Evolutionary conservation across 306 rosid species (phyloP).

Genomic region (Gillenia trifoliata): DNA sequence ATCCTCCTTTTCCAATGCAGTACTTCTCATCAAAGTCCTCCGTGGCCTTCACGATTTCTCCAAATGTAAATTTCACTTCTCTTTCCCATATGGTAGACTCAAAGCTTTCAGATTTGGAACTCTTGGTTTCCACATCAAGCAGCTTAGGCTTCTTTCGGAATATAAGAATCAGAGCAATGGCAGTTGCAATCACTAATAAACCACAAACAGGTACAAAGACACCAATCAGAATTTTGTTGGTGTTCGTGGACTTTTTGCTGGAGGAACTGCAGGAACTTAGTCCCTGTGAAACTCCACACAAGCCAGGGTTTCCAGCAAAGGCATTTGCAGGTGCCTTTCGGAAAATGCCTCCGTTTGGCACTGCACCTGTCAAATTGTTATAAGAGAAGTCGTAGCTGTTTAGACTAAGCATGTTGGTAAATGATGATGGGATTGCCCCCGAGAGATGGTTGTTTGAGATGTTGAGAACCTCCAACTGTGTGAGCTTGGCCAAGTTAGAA

Average conservation of each 20-base stretch:
- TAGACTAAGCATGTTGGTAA: slow-evolving; percentile 35
- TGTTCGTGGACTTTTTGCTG: slow-evolving; percentile 21
- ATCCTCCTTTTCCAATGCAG: slow-evolving; percentile 75
- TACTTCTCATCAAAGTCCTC: slow-evolving; percentile 45
- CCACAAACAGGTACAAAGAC: slow-evolving; percentile 39
- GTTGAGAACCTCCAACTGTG: slow-evolving; percentile 43
- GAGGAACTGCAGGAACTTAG: slow-evolving; percentile 24
- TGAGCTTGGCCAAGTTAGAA: slow-evolving; percentile 36
- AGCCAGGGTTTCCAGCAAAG: slow-evolving; percentile 43
- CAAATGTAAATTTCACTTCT: slow-evolving; percentile 46
- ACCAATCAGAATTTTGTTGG: slow-evolving; percentile 31
- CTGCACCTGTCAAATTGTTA: slow-evolving; percentile 48
- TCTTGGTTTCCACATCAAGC: slow-evolving; percentile 27
- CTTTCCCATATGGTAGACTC: slow-evolving; percentile 35
- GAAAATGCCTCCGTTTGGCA: slow-evolving; percentile 42
- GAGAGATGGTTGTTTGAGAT: slow-evolving; percentile 57
- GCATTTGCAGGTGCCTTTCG: slow-evolving; percentile 29
- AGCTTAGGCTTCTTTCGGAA: slow-evolving; percentile 3
- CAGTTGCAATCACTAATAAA: slow-evolving; percentile 20
- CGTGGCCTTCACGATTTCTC: slow-evolving; percentile 53
- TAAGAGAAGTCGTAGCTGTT: slow-evolving; percentile 50
- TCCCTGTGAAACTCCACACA: slow-evolving; percentile 48
- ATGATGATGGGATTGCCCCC: slow-evolving; percentile 42
- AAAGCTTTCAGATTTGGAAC: slow-evolving; percentile 4
- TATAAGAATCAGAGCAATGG: slow-evolving; percentile 16